These are phyloP conservation scores for Ceratonia siliqua DNA, from an alignment of 306 rosid species.

Conservation along the genomic window DNA sequence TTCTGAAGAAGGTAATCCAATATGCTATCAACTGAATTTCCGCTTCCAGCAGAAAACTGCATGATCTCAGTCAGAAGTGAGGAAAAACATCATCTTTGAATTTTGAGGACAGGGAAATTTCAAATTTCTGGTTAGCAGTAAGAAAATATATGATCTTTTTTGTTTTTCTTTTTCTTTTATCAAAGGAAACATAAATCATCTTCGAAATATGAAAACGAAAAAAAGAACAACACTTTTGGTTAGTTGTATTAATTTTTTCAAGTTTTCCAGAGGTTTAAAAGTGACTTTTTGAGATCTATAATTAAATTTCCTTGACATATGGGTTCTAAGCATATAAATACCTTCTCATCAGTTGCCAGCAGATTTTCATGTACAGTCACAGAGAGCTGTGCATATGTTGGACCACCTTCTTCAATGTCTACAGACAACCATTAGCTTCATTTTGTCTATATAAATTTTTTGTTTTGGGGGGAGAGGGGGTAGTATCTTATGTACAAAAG, in stretches of 20 bases:
- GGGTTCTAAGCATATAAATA: conserved; percentile 30
- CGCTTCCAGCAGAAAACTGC: conserved; percentile 56
- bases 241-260: neutral
- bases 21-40: conserved; percentile 54
- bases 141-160: neutral
- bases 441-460: conserved; percentile 6
- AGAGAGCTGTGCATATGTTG: conserved; percentile 57
- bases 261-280: neutral
- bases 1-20: conserved; percentile 63
- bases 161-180: neutral
- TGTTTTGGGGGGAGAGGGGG: neutral
- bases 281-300: conserved; percentile 3
- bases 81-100: conserved; percentile 1
- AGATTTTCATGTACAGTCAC: conserved; percentile 56
- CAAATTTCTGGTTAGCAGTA: neutral
- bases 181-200: neutral
- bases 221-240: conserved; percentile 9
- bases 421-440: conserved; percentile 27
- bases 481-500: neutral
- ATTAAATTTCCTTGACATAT: neutral
- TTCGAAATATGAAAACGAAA: conserved; percentile 4
- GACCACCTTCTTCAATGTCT: conserved; percentile 60
- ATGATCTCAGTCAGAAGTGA: conserved; percentile 28
- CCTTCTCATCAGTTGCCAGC: conserved; percentile 49
- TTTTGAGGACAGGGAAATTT: neutral